Percentiles rank a stretch among this genome's conserved stretches.
phyloP scores from a whole-genome alignment of 140 eudicot genomes.

The Erigeron philadelphicus region DNA sequence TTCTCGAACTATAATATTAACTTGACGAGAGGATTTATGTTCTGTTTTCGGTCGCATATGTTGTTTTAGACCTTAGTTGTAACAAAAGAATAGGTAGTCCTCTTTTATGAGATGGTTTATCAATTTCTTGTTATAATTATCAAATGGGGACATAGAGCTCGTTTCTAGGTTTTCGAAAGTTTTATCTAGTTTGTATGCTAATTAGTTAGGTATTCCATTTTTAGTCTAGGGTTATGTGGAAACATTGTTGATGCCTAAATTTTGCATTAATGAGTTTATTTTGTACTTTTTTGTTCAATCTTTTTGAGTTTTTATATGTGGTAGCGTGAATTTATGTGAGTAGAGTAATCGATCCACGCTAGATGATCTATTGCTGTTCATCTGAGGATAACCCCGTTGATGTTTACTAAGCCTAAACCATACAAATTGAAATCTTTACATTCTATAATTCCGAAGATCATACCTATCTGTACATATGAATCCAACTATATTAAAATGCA shows the following conservation, averaged over 20 bases:
- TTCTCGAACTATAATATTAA: not conserved
- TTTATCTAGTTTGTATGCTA: not conserved
- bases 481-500: no score
- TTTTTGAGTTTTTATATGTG: not conserved
- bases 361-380: not conserved
- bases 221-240: not conserved
- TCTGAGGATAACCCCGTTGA: no score
- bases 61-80: not conserved
- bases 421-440: no score
- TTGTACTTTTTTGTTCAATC: constrained; percentile 2
- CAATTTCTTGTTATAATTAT: not conserved
- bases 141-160: not conserved
- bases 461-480: no score
- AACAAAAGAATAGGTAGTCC: no score
- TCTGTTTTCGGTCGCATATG: not conserved
- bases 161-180: not conserved
- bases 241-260: not conserved
- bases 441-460: no score
- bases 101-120: not conserved
- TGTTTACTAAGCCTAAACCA: no score
- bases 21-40: not conserved
- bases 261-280: not conserved
- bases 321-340: constrained; percentile 6
- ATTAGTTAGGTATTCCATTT: not conserved
- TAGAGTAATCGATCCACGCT: not conserved